Base-by-base conservation (phyloP, 139 green algal genomes). In the Mesotaenium endlicherianum region DNA sequence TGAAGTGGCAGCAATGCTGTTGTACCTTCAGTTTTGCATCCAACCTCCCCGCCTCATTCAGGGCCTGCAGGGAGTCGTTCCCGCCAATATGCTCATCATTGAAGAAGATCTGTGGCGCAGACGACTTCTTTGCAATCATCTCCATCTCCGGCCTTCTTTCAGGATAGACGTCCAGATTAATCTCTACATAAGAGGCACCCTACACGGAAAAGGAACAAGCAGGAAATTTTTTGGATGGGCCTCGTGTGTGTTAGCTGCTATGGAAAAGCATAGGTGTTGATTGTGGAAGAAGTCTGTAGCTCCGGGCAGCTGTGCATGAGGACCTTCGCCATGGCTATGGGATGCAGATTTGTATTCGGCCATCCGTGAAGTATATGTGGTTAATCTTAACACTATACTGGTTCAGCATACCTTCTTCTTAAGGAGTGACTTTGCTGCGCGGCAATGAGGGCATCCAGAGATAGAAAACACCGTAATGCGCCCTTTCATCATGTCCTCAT, bases 321-420 rank as follows among this genome's bases (percentile, higher is more conserved):
- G n/a, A n/a, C n/a, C n/a, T n/a, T n/a, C n/a, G n/a, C n/a, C n/a
- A n/a, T n/a, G n/a, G n/a, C n/a, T n/a, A n/a, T n/a, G n/a, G n/a
- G n/a, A n/a, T n/a, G n/a, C n/a, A n/a, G n/a, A n/a, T n/a, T n/a
- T n/a, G n/a, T n/a, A n/a, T n/a, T n/a, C n/a, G n/a, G n/a, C n/a
- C n/a, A n/a, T n/a, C n/a, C n/a, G n/a, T n/a, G n/a, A n/a, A n/a
- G n/a, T n/a, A n/a, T n/a, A n/a, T n/a, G n/a, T n/a, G n/a, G n/a
- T n/a, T n/a, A n/a, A n/a, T n/a, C n/a, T n/a, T n/a, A n/a, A n/a
- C n/a, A n/a, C n/a, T n/a, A n/a, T n/a, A n/a, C n/a, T n/a, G n/a
- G n/a, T n/a, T n/a, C n/a, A n/a, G n/a, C n/a, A n/a, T n/a, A 49
- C 70, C 74, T 81, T 81, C 43, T 81, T 81, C 43, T 81, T 81